Base-by-base conservation (phyloP, 352 stramenopile genomes). In the Phytophthora constricta region DNA sequence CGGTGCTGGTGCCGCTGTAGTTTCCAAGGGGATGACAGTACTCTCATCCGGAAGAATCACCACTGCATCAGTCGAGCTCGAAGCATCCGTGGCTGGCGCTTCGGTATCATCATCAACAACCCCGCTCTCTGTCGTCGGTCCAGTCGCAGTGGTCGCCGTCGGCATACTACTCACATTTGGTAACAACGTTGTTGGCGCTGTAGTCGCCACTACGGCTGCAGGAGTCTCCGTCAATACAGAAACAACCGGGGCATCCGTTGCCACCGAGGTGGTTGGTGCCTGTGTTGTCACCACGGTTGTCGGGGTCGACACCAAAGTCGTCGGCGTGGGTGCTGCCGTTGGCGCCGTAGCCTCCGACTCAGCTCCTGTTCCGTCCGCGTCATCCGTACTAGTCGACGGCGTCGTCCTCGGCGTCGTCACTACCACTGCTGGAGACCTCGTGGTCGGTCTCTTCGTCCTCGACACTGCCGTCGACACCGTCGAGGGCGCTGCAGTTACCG, bases 241-340 rank as follows among this genome's bases (percentile, higher is more conserved):
- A n/a, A n/a, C n/a, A n/a, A n/a, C n/a, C n/a, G n/a, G n/a, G n/a
- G n/a, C n/a, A n/a, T n/a, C n/a, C n/a, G n/a, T n/a, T n/a, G n/a
- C n/a, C n/a, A n/a, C n/a, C n/a, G n/a, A n/a, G n/a, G n/a, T n/a
- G n/a, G n/a, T n/a, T n/a, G 58, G 55, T 26, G 31, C 11, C 26
- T 27, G n/a, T 20, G 41, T 53, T 53, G 27, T 20, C 13, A 26
- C 23, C 34, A 27, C 10, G 11, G 47, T 53, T 42, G 33, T 26
- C 23, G 26, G 31, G 5, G 31, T 37, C 11, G 31, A 11, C 31
- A 37, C 7, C 31, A 11, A 37, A 37, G 13, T 37, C 31, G 31
- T 37, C 31, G 31, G 31, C 31, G 31, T 37, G 55, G 51, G 55
- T 41, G 39, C 61, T 72, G 31, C 58, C 58, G 64, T 72, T 33